Evolutionary conservation across 768 basidiomycete species (phyloP).

Genomic region (Lepiota brunneoincarnata): DNA sequence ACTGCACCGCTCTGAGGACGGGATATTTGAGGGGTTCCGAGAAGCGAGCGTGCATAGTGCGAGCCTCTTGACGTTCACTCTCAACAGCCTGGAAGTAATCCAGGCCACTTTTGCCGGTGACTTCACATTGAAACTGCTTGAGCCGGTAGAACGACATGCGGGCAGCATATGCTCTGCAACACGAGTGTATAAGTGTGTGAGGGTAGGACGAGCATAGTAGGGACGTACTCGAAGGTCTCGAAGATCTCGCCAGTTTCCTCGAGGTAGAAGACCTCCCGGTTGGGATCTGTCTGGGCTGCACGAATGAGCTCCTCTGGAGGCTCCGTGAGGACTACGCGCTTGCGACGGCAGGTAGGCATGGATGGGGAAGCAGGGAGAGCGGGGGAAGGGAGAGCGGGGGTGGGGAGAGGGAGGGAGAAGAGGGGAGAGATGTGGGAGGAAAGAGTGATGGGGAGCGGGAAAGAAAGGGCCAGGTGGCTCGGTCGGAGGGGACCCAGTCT

Average conservation of each 20-base stretch:
- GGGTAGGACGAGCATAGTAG: constrained; percentile 20
- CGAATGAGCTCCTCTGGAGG: constrained; percentile 70
- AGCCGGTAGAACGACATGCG: constrained; percentile 94
- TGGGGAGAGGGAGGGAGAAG: constrained; percentile 30
- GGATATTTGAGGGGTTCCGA: constrained; percentile 91
- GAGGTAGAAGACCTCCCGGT: constrained; percentile 86
- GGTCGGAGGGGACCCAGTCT: constrained; percentile 44
- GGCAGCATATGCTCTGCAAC: constrained; percentile 69
- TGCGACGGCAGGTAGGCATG: constrained; percentile 89
- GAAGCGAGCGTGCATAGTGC: constrained; percentile 87
- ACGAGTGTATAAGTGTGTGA: constrained; percentile 24
- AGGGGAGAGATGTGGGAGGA: constrained; percentile 39
- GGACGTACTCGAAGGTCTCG: constrained; percentile 87
- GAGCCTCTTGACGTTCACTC: constrained; percentile 87
- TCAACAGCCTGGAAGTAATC: constrained; percentile 94
- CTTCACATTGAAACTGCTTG: constrained; percentile 96
- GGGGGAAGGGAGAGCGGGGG: constrained; percentile 20
- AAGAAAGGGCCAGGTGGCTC: constrained; percentile 63
- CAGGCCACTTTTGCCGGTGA: constrained; percentile 89
- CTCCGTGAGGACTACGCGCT: constrained; percentile 86
- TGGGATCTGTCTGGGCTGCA: constrained; percentile 59
- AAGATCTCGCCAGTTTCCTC: constrained; percentile 97
- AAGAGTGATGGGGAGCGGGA: constrained; percentile 54
- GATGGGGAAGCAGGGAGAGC: constrained; percentile 21
- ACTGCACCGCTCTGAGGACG: constrained; percentile 91